Evolutionary conservation across 306 rosid species (phyloP), one percentile per base, ranked within the genome.

Genomic region (Cajanus cajan): DNA sequence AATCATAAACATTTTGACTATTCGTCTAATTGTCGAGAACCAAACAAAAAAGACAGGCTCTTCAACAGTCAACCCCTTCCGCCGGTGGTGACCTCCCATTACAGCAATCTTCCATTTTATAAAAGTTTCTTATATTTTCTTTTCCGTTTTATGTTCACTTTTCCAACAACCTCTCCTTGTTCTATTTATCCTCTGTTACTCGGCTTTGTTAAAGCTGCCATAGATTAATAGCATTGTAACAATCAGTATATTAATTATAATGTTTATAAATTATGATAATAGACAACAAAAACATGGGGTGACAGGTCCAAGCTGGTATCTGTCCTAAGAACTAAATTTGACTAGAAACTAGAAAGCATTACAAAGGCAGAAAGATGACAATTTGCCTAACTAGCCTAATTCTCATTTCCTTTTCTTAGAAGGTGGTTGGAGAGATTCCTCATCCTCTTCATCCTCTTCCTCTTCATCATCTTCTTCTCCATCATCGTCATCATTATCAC

Each of bases 361-460:
- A 31, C 64, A 52, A 76, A 37, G 10, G 64, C 37, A 54, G 31
- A 19, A 71, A n/a, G 28, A 73, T 44, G 57, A 51, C 15, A 68
- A 39, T 22, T 34, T 47, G 34, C 67, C 71, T 2, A n/a, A 19
- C 76, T 76, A 47, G 18, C 48, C n/a, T 50, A 61, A 55, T 70
- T 73, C 81, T 90, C 90, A 94, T 90, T 94, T 94, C 88, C 88
- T 88, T 91, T 85, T 94, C 80, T 94, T 94, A 1, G 89, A 59
- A 16, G 97, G 96, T 73, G 97, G 97, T 77, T 90, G 92, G 2
- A 83, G 88, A 79, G 82, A 71, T 79, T 86, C 92, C 8, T 84
- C 96, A 0, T 89, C 97, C 18, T 64, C 89, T 0, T 86, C 91
- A 0, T 87, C 91, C 0, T 84, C 90, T 0, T 88, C 93, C 0